Conservation (phyloP, 495 filamentous ascomycete genomes). For the Endocarpon pusillum region DNA sequence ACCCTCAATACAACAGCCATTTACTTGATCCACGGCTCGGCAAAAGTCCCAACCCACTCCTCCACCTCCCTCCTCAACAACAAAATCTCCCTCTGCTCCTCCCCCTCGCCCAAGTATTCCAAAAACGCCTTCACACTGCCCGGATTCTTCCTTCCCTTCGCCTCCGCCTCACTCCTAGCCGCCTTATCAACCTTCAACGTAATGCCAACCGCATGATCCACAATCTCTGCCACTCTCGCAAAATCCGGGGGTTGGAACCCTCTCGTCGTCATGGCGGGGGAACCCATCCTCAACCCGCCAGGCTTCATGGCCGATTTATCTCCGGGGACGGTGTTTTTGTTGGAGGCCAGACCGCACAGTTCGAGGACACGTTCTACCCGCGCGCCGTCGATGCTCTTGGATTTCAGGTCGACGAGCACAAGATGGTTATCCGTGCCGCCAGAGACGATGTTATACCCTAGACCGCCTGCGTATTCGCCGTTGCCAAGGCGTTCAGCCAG, state of each 20-base stretch:
- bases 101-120: slow-evolving; percentile 66
- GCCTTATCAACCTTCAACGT: slow-evolving; percentile 69
- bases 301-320: slow-evolving; percentile 87
- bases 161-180: slow-evolving; percentile 56
- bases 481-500: slow-evolving; percentile 57
- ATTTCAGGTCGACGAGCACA: slow-evolving; percentile 88
- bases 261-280: slow-evolving; percentile 92
- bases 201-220: slow-evolving; percentile 80
- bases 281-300: slow-evolving; percentile 79
- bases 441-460: slow-evolving; percentile 81
- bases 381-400: slow-evolving; percentile 73
- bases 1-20: no score
- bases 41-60: slow-evolving; percentile 90
- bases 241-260: slow-evolving; percentile 84
- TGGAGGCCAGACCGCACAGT: slow-evolving; percentile 84
- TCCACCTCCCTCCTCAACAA: slow-evolving; percentile 77
- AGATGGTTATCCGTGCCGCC: slow-evolving; percentile 96
- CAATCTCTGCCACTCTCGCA: slow-evolving; percentile 72
- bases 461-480: slow-evolving; percentile 51
- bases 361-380: slow-evolving; percentile 90
- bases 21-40: no score
- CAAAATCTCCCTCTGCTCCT: slow-evolving; percentile 71
- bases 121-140: slow-evolving; percentile 69
- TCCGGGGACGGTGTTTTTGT: slow-evolving; percentile 97
- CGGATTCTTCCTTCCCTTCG: slow-evolving; percentile 64